Conservation (phyloP, 2,329 filamentous ascomycete genomes). For the Botrytis cinerea region DNA sequence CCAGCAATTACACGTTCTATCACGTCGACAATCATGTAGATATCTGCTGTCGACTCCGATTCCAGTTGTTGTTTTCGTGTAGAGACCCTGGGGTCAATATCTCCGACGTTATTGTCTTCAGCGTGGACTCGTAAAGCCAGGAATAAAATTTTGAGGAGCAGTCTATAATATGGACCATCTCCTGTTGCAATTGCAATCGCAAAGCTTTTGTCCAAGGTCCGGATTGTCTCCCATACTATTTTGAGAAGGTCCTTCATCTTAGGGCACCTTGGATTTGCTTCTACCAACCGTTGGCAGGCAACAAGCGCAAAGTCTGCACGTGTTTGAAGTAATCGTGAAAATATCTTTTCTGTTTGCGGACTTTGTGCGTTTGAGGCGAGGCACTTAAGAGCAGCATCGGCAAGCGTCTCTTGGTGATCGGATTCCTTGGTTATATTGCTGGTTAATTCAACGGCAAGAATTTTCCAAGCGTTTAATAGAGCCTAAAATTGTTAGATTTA, state of each 20-base stretch:
- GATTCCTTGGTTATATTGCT: constrained; percentile 46
- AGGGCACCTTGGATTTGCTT: constrained; percentile 50
- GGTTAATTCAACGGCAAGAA: constrained; percentile 81
- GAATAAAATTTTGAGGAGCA: constrained; percentile 81
- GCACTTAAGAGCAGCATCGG: constrained; percentile 75
- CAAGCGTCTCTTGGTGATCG: constrained; percentile 39
- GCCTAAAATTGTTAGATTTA: constrained; percentile 52
- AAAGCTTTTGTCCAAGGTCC: constrained; percentile 56
- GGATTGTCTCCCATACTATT: constrained; percentile 62
- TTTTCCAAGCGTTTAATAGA: constrained; percentile 87
- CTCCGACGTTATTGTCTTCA: constrained; percentile 29
- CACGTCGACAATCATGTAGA: constrained; percentile 62
- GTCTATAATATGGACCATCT: constrained; percentile 74
- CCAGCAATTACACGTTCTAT: constrained; percentile 76
- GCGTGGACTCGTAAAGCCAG: constrained; percentile 71
- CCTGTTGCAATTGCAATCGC: constrained; percentile 58
- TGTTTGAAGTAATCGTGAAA: constrained; percentile 72
- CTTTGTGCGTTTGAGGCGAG: constrained; percentile 73
- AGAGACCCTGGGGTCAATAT: constrained; percentile 32
- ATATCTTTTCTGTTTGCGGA: constrained; percentile 77
- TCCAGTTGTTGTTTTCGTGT: constrained; percentile 27
- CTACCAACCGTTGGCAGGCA: constrained; percentile 76
- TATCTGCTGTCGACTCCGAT: constrained; percentile 41
- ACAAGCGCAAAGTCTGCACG: constrained; percentile 81
- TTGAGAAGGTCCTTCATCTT: constrained; percentile 57